Evolutionary conservation across 164 flowering plant genomes (phyloP), one percentile per base, ranked within the genome.

Genomic region (Umbilicus rupestris): DNA sequence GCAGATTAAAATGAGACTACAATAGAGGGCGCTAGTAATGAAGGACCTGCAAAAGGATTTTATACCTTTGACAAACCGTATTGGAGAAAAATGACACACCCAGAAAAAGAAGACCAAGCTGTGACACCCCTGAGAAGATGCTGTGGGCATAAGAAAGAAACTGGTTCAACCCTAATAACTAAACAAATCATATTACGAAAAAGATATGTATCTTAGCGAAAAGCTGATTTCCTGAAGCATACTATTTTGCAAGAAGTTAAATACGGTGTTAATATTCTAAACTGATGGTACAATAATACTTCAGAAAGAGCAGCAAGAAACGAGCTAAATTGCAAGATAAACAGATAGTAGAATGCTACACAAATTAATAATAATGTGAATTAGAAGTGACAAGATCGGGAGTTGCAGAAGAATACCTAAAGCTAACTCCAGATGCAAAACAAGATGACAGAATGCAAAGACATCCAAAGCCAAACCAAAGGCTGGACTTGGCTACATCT

Each of bases 381-480:
- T 47, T n/a, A n/a, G 7, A 47, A n/a, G 26, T n/a, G 26, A 47
- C 55, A 22, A 45, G 65, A 20, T 24, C 14, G 59, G 26, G 50
- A 29, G 44, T n/a, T 47, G 20, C 16, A 55, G 8, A 46, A 60
- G 41, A 71, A 62, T 49, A 94, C 98, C 98, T 91, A 41, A 87
- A 85, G 72, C 49, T 79, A 14, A 89, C n/a, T 33, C 85, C 93
- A 69, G 66, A 72, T 7, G 95, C 26, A 67, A 90, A 90, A 73
- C 90, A 87, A 75, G 96, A 85, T 66, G 97, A 90, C 20, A 87
- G 66, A 84, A 90, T 80, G 66, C 87, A 86, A 17, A 93, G 73
- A 66, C 83, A 84, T 39, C 98, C 98, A 70, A 89, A 75, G 49
- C 97, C 98, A 70, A 93, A 90, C 97, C 98, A 93, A 59, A 93